phyloP scores from a whole-genome alignment of 148 eudicot genomes.

The Arbutus unedo region DNA sequence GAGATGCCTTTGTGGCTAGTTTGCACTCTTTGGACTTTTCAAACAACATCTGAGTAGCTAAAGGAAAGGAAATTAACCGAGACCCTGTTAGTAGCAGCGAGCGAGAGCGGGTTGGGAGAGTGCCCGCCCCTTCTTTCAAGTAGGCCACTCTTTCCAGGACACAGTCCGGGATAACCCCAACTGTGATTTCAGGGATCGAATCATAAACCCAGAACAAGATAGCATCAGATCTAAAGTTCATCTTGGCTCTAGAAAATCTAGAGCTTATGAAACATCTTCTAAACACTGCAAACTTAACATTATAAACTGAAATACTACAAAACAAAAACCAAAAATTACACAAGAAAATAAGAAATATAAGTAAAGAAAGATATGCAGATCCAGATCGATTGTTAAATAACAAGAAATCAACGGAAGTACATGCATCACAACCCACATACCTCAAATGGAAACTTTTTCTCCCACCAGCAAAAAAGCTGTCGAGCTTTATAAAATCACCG shows the following conservation, averaged over 20 bases:
- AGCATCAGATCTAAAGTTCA: constrained; percentile 5
- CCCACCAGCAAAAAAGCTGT: not conserved
- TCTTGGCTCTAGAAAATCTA: not conserved
- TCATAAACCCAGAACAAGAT: not conserved
- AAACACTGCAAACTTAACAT: not conserved
- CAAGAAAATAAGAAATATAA: not conserved
- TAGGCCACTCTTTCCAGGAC: no score
- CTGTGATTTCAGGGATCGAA: not conserved
- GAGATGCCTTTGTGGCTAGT: no score
- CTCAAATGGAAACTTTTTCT: constrained; percentile 10
- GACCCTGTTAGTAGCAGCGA: no score
- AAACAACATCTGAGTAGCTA: no score
- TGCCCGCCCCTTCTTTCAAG: no score
- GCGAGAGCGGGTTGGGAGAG: no score
- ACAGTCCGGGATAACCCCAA: no score
- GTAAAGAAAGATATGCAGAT: not conserved
- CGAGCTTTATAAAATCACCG: not conserved
- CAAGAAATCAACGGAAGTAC: not conserved
- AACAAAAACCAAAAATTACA: not conserved
- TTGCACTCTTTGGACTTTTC: no score
- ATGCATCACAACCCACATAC: constrained; percentile 15
- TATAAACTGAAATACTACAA: not conserved
- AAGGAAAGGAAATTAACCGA: no score
- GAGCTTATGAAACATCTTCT: not conserved
- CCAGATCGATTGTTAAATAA: constrained; percentile 20